Percentiles rank a stretch among this genome's conserved stretches.
phyloP scores from a whole-genome alignment of 371 early-diverging fungal genomes.

The Mortierella sp. region DNA sequence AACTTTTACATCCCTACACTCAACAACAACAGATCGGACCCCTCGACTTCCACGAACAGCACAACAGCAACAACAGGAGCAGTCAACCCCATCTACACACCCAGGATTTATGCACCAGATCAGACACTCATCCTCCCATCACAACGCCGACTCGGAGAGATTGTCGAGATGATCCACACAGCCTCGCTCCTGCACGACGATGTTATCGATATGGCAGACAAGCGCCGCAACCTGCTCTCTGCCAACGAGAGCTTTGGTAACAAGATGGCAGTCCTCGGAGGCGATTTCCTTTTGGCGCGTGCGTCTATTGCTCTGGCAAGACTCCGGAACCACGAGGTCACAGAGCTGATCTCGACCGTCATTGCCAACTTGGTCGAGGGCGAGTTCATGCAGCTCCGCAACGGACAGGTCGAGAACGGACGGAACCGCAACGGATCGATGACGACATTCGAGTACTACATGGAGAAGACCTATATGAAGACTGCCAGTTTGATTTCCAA shows the following conservation, averaged over 20 bases:
- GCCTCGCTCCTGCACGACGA: constrained; percentile 97
- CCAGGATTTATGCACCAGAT: constrained; percentile 34
- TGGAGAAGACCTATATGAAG: constrained; percentile 96
- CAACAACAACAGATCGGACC: neutral
- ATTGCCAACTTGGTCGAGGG: constrained; percentile 96
- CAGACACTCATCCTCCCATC: constrained; percentile 81
- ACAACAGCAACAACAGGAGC: constrained; percentile 61
- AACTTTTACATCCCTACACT: constrained; percentile 49
- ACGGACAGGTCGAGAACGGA: constrained; percentile 63
- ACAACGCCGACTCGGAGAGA: constrained; percentile 94
- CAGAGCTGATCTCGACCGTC: constrained; percentile 93
- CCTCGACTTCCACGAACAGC: constrained; percentile 6
- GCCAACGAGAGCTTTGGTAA: constrained; percentile 94
- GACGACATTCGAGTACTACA: constrained; percentile 86
- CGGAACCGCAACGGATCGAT: constrained; percentile 38
- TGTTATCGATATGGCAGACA: constrained; percentile 84
- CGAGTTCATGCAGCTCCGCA: constrained; percentile 96
- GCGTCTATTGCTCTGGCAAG: constrained; percentile 93
- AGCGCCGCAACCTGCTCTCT: constrained; percentile 80
- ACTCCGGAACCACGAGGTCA: constrained; percentile 90
- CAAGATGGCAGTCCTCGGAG: constrained; percentile 97
- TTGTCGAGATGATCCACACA: constrained; percentile 98
- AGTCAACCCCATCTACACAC: constrained; percentile 63
- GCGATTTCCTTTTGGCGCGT: constrained; percentile 94
- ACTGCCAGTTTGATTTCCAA: constrained; percentile 96